Base-by-base conservation (phyloP, 2,329 filamentous ascomycete genomes). In the Fusarium virguliforme region DNA sequence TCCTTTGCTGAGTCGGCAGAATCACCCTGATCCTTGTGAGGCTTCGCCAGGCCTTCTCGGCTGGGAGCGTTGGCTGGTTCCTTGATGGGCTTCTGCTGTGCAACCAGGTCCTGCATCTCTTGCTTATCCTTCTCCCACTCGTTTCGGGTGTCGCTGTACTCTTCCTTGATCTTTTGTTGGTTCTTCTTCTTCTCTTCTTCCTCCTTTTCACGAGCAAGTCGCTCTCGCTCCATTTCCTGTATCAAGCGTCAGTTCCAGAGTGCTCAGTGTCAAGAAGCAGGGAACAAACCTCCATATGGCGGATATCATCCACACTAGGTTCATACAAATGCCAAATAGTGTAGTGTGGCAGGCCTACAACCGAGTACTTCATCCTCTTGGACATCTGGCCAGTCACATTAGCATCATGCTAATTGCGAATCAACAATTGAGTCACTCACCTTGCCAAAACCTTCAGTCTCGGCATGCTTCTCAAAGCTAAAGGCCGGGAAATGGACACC, bases 301-400 rank as follows among this genome's bases (percentile, higher is more conserved):
- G 91, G 70, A 98, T 93, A 77, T 99, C 96, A 77, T 99, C 96
- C 15, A 98, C 93, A 76, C 94, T 97, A n/a, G 96, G 96, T 82
- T 99, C 96, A 84, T 99, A 99, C 77, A 99, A 86, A 90, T 99
- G 96, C 96, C 96, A 99, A 72, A 99, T 98, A 1, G 94, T 97
- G 81, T 99, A 99, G 80, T 99, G 96, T 7, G 96, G 96, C 51
- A 99, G 87, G 34, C 96, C 96, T 64, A 99, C 92, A 18, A 99
- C 96, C 0, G 95, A 97, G 78, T 94, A 98, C 65, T 92, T 88
- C 96, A 99, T 98, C 66, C 94, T 91, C 81, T 94, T 96, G 15
- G 96, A 94, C 96, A 99, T 99, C 95, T 97, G 15, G 60, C 68
- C 46, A 58, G 28, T 32, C 15, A 54, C 50, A 67, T 77, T 24